A percentile compares a stretch with the other conserved stretches of the same genome.
These are phyloP conservation scores for Cadophora gregata DNA, from an alignment of 2,329 filamentous ascomycete genomes.

Conservation along the genomic window DNA sequence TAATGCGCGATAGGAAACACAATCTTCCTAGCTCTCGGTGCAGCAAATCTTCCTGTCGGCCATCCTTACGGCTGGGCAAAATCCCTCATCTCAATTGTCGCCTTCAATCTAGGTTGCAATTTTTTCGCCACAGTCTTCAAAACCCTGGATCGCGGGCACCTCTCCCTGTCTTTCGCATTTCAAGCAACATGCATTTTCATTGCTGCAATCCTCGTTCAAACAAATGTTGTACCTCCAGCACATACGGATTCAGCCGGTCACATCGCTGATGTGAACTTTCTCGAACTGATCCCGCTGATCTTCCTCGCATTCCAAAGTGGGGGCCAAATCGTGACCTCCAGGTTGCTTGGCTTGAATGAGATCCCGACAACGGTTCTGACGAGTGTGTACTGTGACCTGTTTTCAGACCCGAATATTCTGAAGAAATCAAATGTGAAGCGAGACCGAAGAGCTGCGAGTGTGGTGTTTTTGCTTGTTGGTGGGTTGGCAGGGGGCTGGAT, in stretches of 20 bases:
- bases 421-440: neutral
- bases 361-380: neutral
- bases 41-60: neutral
- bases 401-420: neutral
- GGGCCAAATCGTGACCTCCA: no score
- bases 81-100: neutral
- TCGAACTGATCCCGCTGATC: no score
- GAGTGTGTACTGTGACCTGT: neutral
- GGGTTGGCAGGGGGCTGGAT: neutral
- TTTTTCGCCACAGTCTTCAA: constrained; percentile 1
- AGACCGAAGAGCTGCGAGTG: neutral
- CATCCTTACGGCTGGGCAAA: constrained; percentile 4
- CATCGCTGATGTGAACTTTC: no score
- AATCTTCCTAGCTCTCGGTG: no score
- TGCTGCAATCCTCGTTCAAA: no score
- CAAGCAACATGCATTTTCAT: no score
- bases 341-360: neutral
- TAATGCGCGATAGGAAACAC: no score
- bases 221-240: no score
- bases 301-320: no score
- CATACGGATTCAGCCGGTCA: no score
- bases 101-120: constrained; percentile 3
- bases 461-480: neutral
- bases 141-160: no score
- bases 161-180: no score